Conservation (phyloP, 306 rosid species). For the Argentina anserina region DNA sequence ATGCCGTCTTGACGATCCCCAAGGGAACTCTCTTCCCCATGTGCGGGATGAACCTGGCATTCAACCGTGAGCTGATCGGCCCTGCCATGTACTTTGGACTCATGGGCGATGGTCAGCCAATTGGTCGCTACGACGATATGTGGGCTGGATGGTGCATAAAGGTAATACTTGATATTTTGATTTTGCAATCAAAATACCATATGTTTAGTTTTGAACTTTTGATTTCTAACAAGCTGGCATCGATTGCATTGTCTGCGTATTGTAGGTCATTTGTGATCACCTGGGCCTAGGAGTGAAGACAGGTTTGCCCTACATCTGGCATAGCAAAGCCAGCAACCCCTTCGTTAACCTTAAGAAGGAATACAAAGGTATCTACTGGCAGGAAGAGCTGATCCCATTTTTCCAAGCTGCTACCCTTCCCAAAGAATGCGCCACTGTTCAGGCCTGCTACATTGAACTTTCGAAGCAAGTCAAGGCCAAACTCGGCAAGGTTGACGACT, state of each 20-base stretch:
- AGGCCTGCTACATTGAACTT: slow-evolving; percentile 72
- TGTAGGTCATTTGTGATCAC: slow-evolving; percentile 75
- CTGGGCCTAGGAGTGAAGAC: slow-evolving; percentile 81
- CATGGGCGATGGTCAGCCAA: slow-evolving; percentile 88
- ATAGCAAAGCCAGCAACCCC: slow-evolving; percentile 87
- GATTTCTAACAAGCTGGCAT: slow-evolving; percentile 15
- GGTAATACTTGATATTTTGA: slow-evolving; percentile 38
- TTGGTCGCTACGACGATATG: slow-evolving; percentile 79
- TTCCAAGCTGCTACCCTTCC: slow-evolving; percentile 63
- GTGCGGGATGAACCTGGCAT: slow-evolving; percentile 88
- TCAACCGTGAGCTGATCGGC: slow-evolving; percentile 76
- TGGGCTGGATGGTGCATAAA: slow-evolving; percentile 98
- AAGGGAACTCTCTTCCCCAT: slow-evolving; percentile 81
- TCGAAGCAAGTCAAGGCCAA: slow-evolving; percentile 74
- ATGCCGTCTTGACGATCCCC: slow-evolving; percentile 76
- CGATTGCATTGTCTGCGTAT: slow-evolving; percentile 2
- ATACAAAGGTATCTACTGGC: slow-evolving; percentile 87
- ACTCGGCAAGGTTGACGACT: slow-evolving; percentile 69
- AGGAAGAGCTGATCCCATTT: slow-evolving; percentile 77
- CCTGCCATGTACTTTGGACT: slow-evolving; percentile 93
- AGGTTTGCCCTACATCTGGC: slow-evolving; percentile 85
- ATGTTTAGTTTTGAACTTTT: neutral
- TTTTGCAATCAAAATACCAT: neutral
- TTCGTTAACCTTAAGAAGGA: slow-evolving; percentile 83
- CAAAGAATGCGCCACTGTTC: slow-evolving; percentile 65